Conservation (phyloP, 139 green algal genomes). For the Chlamydomonas incerta region DNA sequence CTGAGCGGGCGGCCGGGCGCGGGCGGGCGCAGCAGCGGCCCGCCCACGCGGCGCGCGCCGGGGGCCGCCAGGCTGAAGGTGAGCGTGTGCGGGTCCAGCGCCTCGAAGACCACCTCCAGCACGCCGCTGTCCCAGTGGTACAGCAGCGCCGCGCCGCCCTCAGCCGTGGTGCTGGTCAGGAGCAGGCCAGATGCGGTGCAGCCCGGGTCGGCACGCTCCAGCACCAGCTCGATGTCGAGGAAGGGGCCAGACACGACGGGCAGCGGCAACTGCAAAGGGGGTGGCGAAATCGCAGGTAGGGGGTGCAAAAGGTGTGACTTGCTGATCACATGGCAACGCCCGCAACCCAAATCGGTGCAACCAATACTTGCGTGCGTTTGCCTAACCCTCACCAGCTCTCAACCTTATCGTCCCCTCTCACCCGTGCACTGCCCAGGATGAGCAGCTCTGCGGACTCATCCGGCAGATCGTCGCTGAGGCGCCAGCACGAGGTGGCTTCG, state of each 20-base stretch:
- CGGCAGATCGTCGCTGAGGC: constrained; percentile 10
- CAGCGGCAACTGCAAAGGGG: constrained; percentile 42
- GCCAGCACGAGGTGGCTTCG: constrained; percentile 17
- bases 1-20: constrained; percentile 55
- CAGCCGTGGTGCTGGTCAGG: constrained; percentile 49
- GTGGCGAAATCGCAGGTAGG: too few species aligned
- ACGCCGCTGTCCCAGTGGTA: constrained; percentile 75
- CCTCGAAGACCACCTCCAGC: constrained; percentile 76
- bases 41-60: constrained; percentile 66
- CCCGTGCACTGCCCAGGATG: constrained; percentile 16
- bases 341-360: too few species aligned
- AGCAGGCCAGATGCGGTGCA: constrained; percentile 19
- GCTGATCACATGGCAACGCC: too few species aligned
- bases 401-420: too few species aligned
- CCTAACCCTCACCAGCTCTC: too few species aligned
- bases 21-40: constrained; percentile 56
- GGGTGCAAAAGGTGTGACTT: not conserved
- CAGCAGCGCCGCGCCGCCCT: constrained; percentile 81
- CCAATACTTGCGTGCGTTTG: too few species aligned
- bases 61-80: constrained; percentile 67
- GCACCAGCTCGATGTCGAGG: constrained; percentile 52
- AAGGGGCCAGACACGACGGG: constrained; percentile 39
- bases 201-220: not conserved
- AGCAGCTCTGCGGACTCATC: not conserved
- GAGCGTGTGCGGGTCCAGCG: constrained; percentile 68